Conservation (phyloP, 2,329 filamentous ascomycete species). For the Pseudocercospora pini-densiflorae region DNA sequence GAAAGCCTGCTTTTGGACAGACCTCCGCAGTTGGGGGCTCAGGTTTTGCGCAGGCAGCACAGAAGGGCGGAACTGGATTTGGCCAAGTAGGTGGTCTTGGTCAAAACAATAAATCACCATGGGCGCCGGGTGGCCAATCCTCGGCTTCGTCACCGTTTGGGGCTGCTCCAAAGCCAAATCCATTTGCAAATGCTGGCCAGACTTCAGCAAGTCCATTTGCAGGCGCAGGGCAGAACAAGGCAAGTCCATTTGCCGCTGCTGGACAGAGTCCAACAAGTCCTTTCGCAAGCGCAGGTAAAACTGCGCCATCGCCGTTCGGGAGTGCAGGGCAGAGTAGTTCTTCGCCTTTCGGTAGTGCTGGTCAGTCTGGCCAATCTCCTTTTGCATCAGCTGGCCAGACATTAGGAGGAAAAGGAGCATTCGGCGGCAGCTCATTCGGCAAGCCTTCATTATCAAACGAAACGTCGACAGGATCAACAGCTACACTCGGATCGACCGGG, state of each 20-base stretch:
- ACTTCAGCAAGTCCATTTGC: conserved; percentile 19
- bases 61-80: conserved; percentile 11
- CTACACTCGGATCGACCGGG: conserved; percentile 44
- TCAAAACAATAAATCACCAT: conserved; percentile 18
- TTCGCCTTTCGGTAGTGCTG: not conserved
- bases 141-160: conserved; percentile 28
- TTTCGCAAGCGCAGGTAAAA: conserved; percentile 27
- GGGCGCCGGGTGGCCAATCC: conserved; percentile 4
- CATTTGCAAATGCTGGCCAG: not conserved
- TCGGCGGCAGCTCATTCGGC: conserved; percentile 24
- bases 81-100: conserved; percentile 15
- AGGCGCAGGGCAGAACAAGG: conserved; percentile 22
- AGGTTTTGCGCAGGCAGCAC: not conserved
- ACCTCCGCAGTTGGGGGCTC: not conserved
- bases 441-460: conserved; percentile 21
- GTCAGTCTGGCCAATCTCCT: not conserved
- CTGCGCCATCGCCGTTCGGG: conserved; percentile 1
- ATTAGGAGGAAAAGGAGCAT: conserved; percentile 15
- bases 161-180: conserved; percentile 9
- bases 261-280: conserved; percentile 12
- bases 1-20: conserved; percentile 8
- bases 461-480: conserved; percentile 46
- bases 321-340: not conserved
- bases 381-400: conserved; percentile 19
- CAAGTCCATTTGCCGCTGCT: not conserved